A percentile compares a stretch with the other conserved stretches of the same genome.
phyloP scores from a whole-genome alignment of 257 asterid genomes.

The Forsythia suspensa region DNA sequence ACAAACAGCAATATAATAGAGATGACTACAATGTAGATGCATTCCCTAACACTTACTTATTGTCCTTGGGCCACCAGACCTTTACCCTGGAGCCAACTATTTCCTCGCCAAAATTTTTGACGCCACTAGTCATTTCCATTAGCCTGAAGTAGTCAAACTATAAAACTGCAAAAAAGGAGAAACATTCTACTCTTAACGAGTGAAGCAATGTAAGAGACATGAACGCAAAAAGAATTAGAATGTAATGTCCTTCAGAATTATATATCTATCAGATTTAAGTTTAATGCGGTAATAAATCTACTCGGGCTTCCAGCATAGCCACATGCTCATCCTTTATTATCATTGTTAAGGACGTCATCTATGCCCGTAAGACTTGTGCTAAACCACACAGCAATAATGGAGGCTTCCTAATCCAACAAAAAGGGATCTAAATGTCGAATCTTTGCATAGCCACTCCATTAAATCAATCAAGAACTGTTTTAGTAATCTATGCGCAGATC shows the following conservation, averaged over 20 bases:
- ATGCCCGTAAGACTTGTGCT: background rate
- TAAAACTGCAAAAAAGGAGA: background rate
- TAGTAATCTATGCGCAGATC: background rate
- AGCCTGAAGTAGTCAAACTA: conserved; percentile 27
- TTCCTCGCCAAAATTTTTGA: conserved; percentile 36
- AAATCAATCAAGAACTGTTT: background rate
- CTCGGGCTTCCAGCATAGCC: background rate
- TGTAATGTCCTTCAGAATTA: background rate
- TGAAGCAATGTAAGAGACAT: background rate
- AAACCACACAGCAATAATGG: background rate
- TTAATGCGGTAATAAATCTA: background rate
- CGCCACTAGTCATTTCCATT: conserved; percentile 22
- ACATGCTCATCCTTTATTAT: background rate
- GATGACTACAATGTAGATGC: background rate
- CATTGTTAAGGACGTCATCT: background rate
- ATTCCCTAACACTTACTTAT: conserved; percentile 37
- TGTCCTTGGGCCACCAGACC: conserved; percentile 59
- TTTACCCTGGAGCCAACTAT: conserved; percentile 51
- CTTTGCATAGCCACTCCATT: background rate
- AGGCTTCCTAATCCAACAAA: background rate
- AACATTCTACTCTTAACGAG: background rate
- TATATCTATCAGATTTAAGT: background rate
- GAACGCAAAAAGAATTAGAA: background rate
- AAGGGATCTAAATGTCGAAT: background rate
- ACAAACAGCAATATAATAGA: background rate